Evolutionary conservation across 176 grass and related monocot genomes (phyloP).

Genomic region (Typha latifolia): DNA sequence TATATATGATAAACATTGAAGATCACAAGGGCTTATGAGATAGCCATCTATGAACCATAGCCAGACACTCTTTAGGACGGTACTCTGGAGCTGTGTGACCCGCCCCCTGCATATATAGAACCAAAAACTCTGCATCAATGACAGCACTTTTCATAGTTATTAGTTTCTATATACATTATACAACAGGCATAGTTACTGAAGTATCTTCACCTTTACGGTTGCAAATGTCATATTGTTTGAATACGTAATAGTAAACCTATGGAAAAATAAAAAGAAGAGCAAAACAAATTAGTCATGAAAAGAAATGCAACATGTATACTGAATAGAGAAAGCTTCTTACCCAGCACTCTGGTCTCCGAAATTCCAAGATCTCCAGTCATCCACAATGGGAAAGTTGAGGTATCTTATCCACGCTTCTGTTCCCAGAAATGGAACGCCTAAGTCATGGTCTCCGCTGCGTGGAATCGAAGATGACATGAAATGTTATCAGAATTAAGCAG

Average conservation of each 20-base stretch:
- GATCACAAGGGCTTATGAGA: constrained; percentile 20
- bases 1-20: too few relatives aligned
- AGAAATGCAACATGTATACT: neutral
- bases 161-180: neutral
- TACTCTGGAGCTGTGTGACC: constrained; percentile 36
- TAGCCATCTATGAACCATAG: constrained; percentile 28
- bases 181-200: neutral
- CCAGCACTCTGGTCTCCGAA: constrained; percentile 9
- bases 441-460: constrained; percentile 33
- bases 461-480: neutral
- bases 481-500: neutral
- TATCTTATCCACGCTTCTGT: constrained; percentile 18
- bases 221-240: constrained; percentile 39
- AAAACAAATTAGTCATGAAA: neutral
- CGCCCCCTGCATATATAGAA: constrained; percentile 21
- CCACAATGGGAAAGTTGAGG: constrained; percentile 18
- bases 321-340: constrained; percentile 8
- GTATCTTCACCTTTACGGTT: constrained; percentile 31
- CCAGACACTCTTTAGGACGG: constrained; percentile 28
- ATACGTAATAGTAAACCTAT: constrained; percentile 24
- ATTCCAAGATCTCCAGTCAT: constrained; percentile 19
- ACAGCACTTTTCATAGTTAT: neutral
- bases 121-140: neutral
- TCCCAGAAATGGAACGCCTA: constrained; percentile 9
- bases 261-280: neutral